Base-by-base conservation (phyloP, 1,284 basidiomycete species). In the Cryptococcus hybrid region DNA sequence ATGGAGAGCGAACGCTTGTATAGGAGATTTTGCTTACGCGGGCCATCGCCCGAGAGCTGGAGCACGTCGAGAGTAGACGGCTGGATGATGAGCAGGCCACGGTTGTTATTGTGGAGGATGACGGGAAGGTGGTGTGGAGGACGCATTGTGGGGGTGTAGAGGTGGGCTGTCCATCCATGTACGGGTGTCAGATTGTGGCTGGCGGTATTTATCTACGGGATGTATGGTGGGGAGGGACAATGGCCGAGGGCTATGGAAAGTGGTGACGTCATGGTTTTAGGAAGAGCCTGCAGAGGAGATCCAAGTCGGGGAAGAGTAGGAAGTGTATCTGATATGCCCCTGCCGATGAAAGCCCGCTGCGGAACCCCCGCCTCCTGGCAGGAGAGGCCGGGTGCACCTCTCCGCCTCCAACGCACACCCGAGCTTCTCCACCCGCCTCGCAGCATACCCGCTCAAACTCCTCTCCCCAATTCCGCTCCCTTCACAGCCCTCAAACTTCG, bases 361-460 rank as follows among this genome's bases (percentile, higher is more conserved):
- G 30, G 4, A 30, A 30, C 7, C 30, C 44, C 5, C 47, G 45
- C 37, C 47, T 49, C 3, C n/a, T 50, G 13, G 67, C 73, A 1
- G 75, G 75, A 12, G 59, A 5, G 75, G 75, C 36, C 42, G 51
- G 12, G 63, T 75, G 5, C 66, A 69, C 50, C 66, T 77, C 13
- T 52, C 65, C 34, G 43, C 59, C 18, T 49, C 65, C 13, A 36
- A 54, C 13, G 18, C 39, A 15, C 51, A 58, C 49, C 84, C 85
- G 5, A 79, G 83, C 42, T 90, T 97, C 76, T 84, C 87, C 2
- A 84, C 89, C 62, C 80, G 94, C 12, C 85, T 86, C 13, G 90
- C 88, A 47, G 83, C 86, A 2, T 98, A 97, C 74, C 94, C 94
- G 2, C 82, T 98, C 67, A 97, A 97, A 78, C 83, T 98, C 24